phyloP scores from a whole-genome alignment of 2,329 filamentous ascomycete species.

The Penicillium sp. region DNA sequence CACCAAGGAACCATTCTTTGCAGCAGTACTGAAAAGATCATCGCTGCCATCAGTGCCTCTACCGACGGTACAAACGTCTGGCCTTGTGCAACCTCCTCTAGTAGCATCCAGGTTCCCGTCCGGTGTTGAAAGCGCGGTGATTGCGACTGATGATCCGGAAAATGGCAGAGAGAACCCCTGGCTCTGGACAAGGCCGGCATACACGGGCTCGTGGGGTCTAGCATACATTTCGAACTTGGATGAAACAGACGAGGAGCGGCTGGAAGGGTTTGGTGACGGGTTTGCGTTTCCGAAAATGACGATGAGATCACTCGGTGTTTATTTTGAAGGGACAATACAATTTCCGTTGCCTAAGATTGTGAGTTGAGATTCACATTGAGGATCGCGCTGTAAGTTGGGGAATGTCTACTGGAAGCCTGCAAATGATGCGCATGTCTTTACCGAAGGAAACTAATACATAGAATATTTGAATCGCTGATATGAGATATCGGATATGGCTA shows the following conservation, averaged over 20 bases:
- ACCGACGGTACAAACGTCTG: neutral
- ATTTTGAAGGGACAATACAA: neutral
- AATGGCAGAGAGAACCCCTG: neutral
- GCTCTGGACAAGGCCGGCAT: neutral
- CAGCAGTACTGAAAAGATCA: neutral
- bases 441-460: too few species aligned
- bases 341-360: neutral
- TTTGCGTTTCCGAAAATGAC: neutral
- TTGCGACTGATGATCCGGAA: neutral
- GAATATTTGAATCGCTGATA: too few species aligned
- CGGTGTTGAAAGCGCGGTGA: neutral
- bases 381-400: too few species aligned
- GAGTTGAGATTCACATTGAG: neutral
- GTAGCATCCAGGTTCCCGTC: neutral
- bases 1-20: neutral
- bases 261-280: conserved; percentile 2
- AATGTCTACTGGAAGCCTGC: too few species aligned
- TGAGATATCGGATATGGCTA: too few species aligned
- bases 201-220: neutral
- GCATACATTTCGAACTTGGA: neutral
- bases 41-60: neutral
- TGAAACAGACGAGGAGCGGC: neutral
- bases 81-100: conserved; percentile 3
- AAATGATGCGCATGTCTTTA: too few species aligned
- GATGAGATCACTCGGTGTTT: neutral